Percentiles rank a stretch among this genome's conserved stretches.
Evolutionary conservation across 345 rosid genomes (phyloP).

Genomic region (Zanthoxylum bungeanum): DNA sequence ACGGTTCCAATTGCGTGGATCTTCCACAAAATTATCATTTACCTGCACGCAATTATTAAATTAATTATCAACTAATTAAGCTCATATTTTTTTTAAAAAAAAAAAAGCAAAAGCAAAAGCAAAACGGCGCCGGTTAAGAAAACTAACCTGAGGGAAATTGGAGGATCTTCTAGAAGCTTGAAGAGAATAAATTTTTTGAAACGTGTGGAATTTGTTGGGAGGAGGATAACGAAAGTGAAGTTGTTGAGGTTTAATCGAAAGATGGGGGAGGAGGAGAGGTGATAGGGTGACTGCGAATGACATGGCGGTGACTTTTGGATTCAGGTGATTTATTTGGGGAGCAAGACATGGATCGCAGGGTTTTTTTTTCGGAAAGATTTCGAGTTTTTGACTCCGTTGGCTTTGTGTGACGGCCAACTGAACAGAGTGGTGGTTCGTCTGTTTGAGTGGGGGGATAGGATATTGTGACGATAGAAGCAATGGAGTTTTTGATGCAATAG

Average conservation of each 20-base stretch:
- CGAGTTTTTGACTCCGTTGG: not conserved
- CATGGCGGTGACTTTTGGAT: slow-evolving; percentile 24
- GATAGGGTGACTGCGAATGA: slow-evolving; percentile 21
- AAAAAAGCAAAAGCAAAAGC: not conserved
- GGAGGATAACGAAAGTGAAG: not conserved
- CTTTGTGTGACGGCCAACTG: not conserved
- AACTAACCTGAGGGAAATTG: slow-evolving; percentile 11
- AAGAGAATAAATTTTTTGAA: slow-evolving; percentile 13
- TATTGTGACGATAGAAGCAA: not conserved
- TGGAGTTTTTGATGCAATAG: not conserved
- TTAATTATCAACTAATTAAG: no score
- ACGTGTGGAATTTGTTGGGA: slow-evolving; percentile 5
- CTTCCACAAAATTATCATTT: slow-evolving; percentile 36
- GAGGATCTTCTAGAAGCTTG: slow-evolving; percentile 29
- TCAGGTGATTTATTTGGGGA: not conserved
- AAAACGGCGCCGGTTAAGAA: not conserved
- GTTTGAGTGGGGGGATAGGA: not conserved
- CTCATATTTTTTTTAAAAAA: no score
- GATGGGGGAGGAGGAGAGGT: slow-evolving; percentile 6
- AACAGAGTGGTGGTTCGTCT: not conserved
- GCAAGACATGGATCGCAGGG: not conserved
- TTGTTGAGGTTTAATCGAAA: not conserved
- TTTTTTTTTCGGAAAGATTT: not conserved
- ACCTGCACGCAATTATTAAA: slow-evolving; percentile 20
- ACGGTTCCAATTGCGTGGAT: slow-evolving; percentile 70